Evolutionary conservation across 2,329 filamentous ascomycete genomes (phyloP).

Genomic region (Akanthomyces lecanii): DNA sequence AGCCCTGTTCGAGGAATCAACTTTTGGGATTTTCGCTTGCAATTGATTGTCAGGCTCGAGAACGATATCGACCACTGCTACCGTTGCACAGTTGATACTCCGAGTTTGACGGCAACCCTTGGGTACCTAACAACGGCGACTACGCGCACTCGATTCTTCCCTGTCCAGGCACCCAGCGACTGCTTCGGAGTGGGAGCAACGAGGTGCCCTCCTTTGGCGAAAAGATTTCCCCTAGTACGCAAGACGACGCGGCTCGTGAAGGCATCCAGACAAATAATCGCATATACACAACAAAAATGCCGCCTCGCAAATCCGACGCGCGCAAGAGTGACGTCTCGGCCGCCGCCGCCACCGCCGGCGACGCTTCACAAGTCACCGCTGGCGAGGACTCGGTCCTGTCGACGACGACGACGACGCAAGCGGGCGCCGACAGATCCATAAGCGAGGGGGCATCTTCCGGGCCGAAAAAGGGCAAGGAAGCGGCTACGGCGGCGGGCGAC

Average conservation of each 20-base stretch:
- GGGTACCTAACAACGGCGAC: too few relatives aligned
- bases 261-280: background rate
- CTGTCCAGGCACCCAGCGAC: too few relatives aligned
- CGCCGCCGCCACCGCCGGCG: conserved; percentile 33
- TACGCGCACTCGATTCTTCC: too few relatives aligned
- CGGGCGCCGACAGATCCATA: conserved; percentile 37
- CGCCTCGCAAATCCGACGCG: conserved; percentile 43
- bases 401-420: conserved; percentile 32
- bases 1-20: background rate
- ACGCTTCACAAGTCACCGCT: background rate
- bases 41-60: background rate
- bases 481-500: background rate
- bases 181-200: too few relatives aligned
- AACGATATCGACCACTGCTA: background rate
- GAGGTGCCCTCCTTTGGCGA: too few relatives aligned
- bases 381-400: conserved; percentile 6
- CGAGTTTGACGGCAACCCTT: too few relatives aligned
- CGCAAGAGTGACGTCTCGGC: conserved; percentile 49
- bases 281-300: background rate
- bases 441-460: conserved; percentile 18
- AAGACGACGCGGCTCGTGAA: background rate
- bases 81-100: background rate
- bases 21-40: background rate
- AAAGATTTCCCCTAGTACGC: background rate
- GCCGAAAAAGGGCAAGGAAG: conserved; percentile 34